Conservation (phyloP, 1,284 basidiomycete species). For the Polyporus tsugae region DNA sequence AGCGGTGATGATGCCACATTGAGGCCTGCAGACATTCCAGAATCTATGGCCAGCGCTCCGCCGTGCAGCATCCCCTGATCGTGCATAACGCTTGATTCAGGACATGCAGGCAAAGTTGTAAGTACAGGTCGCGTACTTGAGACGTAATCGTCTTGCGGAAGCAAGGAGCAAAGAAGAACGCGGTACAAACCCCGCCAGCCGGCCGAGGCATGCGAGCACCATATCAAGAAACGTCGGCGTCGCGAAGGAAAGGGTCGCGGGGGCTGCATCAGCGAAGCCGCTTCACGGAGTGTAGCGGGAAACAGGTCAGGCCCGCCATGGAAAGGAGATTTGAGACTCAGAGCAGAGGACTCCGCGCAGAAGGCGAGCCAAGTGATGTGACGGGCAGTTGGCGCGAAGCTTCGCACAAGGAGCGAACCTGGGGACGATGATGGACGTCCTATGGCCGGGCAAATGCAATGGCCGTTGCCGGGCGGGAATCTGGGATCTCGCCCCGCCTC, state of each 20-base stretch:
- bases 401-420: neutral
- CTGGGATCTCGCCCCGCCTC: conserved; percentile 1
- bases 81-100: conserved; percentile 1
- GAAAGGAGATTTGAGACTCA: neutral
- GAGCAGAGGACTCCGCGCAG: neutral
- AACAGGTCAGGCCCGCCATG: neutral
- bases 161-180: conserved; percentile 8
- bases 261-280: neutral
- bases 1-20: neutral
- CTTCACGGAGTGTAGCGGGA: neutral
- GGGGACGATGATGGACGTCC: conserved; percentile 2
- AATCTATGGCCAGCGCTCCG: neutral
- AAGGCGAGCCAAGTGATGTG: neutral
- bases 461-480: neutral
- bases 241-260: conserved; percentile 2
- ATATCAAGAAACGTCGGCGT: conserved; percentile 24
- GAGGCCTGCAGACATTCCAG: neutral
- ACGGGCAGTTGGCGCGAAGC: neutral
- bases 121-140: conserved; percentile 26
- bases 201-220: conserved; percentile 3
- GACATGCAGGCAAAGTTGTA: neutral
- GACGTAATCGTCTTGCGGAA: conserved; percentile 28
- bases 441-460: neutral
- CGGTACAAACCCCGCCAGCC: conserved; percentile 18
- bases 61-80: neutral